These are phyloP conservation scores for Komagataella populi DNA, from an alignment of 805 yeast genomes.

Conservation along the genomic window DNA sequence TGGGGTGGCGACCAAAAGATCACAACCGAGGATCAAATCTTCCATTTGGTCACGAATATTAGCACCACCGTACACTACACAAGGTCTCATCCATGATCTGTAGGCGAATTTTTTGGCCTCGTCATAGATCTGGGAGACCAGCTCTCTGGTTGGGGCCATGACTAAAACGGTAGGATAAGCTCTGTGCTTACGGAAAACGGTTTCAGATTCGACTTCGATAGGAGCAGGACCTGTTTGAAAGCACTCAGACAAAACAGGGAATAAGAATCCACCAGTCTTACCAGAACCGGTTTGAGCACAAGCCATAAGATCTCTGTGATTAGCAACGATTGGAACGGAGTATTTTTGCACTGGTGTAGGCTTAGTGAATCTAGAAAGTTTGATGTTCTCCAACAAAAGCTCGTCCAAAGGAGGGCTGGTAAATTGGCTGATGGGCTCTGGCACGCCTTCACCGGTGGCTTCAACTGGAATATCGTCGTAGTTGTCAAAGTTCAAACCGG, in stretches of 20 bases:
- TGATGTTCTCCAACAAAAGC: constrained; percentile 76
- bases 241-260: constrained; percentile 92
- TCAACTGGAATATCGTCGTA: constrained; percentile 98
- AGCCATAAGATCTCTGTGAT: constrained; percentile 67
- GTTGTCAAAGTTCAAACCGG: constrained; percentile 97
- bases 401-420: constrained; percentile 86
- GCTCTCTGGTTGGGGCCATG: constrained; percentile 98
- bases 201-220: constrained; percentile 22
- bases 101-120: constrained; percentile 93
- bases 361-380: constrained; percentile 77
- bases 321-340: constrained; percentile 63
- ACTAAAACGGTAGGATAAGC: constrained; percentile 92
- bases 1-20: constrained; percentile 94
- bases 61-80: constrained; percentile 98
- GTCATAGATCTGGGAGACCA: constrained; percentile 91
- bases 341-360: constrained; percentile 97
- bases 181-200: constrained; percentile 47
- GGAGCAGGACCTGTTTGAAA: constrained; percentile 79
- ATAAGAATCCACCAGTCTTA: constrained; percentile 98
- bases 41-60: constrained; percentile 80
- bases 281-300: constrained; percentile 99
- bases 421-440: constrained; percentile 82
- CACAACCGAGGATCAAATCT: constrained; percentile 88
- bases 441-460: constrained; percentile 90
- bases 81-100: constrained; percentile 96